These are phyloP conservation scores for Suillus fuscotomentosus DNA, from an alignment of 768 basidiomycete genomes.

Conservation along the genomic window DNA sequence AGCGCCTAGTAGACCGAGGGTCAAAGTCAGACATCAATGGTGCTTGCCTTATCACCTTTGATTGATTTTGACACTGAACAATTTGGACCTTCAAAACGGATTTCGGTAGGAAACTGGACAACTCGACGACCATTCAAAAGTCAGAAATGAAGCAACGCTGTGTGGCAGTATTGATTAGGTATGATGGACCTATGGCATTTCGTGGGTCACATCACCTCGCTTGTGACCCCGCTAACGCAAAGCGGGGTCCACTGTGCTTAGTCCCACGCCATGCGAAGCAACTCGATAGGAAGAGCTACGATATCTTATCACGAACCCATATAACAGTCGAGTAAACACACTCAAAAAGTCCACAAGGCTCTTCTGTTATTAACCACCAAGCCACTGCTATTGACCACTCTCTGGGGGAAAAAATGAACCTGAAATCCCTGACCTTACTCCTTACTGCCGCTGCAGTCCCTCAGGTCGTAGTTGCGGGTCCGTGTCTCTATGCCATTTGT, in stretches of 20 bases:
- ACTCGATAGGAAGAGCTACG: not conserved
- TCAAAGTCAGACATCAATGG: too few relatives aligned
- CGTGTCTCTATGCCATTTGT: slow-evolving; percentile 17
- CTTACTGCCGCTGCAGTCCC: slow-evolving; percentile 11
- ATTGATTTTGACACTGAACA: too few relatives aligned
- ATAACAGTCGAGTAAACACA: not conserved
- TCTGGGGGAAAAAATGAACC: slow-evolving; percentile 19
- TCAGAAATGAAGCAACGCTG: not conserved
- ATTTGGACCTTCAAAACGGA: too few relatives aligned
- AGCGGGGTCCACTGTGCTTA: not conserved
- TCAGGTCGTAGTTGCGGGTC: slow-evolving; percentile 14
- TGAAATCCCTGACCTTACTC: slow-evolving; percentile 19
- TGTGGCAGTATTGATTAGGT: not conserved
- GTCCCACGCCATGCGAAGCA: too few relatives aligned
- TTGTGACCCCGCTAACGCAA: not conserved
- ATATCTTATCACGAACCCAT: not conserved
- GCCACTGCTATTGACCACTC: not conserved
- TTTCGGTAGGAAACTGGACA: too few relatives aligned
- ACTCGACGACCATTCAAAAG: not conserved
- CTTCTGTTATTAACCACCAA: not conserved
- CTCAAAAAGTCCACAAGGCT: not conserved
- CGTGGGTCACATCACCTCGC: not conserved
- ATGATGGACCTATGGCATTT: too few relatives aligned
- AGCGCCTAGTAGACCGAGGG: too few relatives aligned
- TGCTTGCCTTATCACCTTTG: too few relatives aligned